A percentile compares a stretch with the other conserved stretches of the same genome.
phyloP scores from a whole-genome alignment of 768 basidiomycete species.

The Trametes meyenii region DNA sequence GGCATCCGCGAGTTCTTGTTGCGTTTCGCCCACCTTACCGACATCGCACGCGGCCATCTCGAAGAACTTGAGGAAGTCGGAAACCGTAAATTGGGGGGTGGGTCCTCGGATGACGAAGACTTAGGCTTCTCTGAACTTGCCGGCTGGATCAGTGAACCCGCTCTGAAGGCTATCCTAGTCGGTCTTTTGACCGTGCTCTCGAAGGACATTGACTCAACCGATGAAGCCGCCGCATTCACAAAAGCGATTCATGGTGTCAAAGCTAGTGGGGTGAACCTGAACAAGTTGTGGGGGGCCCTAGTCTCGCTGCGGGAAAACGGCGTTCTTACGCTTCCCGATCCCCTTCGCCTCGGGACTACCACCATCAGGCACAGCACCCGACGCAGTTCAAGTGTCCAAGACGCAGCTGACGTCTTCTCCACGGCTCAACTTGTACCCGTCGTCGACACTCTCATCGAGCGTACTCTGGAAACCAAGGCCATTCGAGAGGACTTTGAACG shows the following conservation, averaged over 20 bases:
- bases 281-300: constrained; percentile 64
- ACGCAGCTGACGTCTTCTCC: constrained; percentile 14
- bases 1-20: constrained; percentile 75
- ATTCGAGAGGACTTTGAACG: constrained; percentile 65
- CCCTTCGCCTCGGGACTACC: constrained; percentile 54
- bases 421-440: constrained; percentile 72
- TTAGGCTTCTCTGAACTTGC: constrained; percentile 22
- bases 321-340: constrained; percentile 54
- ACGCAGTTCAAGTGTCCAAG: constrained; percentile 30
- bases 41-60: constrained; percentile 51
- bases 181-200: constrained; percentile 64
- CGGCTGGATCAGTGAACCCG: constrained; percentile 68
- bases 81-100: constrained; percentile 22
- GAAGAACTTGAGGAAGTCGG: constrained; percentile 64
- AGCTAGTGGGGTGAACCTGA: constrained; percentile 55
- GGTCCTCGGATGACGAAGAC: constrained; percentile 42
- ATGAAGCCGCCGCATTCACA: constrained; percentile 42
- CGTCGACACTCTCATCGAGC: constrained; percentile 59
- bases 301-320: constrained; percentile 45
- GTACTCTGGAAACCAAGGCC: constrained; percentile 45
- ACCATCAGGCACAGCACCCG: constrained; percentile 49
- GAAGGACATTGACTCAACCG: constrained; percentile 46
- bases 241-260: constrained; percentile 55
- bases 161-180: constrained; percentile 63
- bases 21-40: constrained; percentile 59